A percentile compares a stretch with the other conserved stretches of the same genome.
Evolutionary conservation across 805 yeast genomes (phyloP).

Genomic region (Cyberlindnera bimundalis): DNA sequence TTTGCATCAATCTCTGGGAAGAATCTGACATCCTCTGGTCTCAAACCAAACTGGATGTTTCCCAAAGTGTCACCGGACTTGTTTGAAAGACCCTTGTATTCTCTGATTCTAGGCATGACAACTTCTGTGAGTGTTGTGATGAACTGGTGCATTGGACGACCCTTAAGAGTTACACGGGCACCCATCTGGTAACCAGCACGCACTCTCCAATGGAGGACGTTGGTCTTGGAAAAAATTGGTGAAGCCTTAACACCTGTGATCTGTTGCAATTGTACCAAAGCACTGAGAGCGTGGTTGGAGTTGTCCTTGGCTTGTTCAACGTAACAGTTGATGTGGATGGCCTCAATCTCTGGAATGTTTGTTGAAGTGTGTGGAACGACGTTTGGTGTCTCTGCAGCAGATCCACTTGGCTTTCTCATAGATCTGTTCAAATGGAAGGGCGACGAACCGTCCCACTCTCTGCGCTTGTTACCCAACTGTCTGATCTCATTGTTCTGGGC

Average conservation of each 20-base stretch:
- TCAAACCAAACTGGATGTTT: conserved; percentile 79
- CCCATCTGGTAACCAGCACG: conserved; percentile 91
- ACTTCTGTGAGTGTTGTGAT: conserved; percentile 82
- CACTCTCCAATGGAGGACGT: conserved; percentile 81
- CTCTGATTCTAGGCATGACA: conserved; percentile 90
- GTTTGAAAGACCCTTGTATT: conserved; percentile 74
- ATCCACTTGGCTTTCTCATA: conserved; percentile 70
- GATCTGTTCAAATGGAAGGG: conserved; percentile 90
- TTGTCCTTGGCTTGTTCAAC: conserved; percentile 69
- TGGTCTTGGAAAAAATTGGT: conserved; percentile 68
- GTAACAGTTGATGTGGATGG: conserved; percentile 73
- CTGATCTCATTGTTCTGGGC: conserved; percentile 63
- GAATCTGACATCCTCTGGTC: conserved; percentile 67
- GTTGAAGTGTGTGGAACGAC: conserved; percentile 60
- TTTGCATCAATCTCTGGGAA: conserved; percentile 94
- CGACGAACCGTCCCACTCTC: conserved; percentile 83
- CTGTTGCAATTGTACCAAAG: conserved; percentile 80
- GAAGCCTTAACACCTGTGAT: conserved; percentile 88
- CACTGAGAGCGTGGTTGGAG: conserved; percentile 69
- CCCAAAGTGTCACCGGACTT: conserved; percentile 83
- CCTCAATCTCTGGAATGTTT: conserved; percentile 68
- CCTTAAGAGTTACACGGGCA: conserved; percentile 73
- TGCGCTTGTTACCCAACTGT: conserved; percentile 60
- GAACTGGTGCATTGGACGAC: conserved; percentile 83
- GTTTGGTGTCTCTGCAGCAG: conserved; percentile 69